Base-by-base conservation (phyloP, 306 rosid species). In the Rosa persica region DNA sequence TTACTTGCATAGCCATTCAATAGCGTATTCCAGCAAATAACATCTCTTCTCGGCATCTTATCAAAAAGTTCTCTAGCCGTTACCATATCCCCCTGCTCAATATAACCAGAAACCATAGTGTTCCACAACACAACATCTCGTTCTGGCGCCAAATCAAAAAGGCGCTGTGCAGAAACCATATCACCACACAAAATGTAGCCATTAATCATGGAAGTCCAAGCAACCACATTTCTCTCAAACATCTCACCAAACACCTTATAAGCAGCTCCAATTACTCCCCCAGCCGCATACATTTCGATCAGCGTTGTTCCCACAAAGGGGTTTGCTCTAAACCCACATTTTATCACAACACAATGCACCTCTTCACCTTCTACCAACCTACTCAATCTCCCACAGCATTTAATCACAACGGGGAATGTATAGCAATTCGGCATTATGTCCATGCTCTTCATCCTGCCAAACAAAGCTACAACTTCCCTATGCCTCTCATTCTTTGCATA, bases 71-170 rank as follows among this genome's bases (percentile, higher is more conserved):
- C 60, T 6, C 89, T 80, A 8, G 98, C 95, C 0, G 80, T 69
- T 16, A 19, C 88, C 92, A 88, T 86, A 69, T 91, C 82, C 46
- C 87, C 84, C 65, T 34, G 19, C 67, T 84, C 87, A 40, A 91
- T 86, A 62, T 89, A 93, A 55, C 98, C 97, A 0, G 87, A 80
- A 75, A 93, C 67, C 76, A 93, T 46, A 11, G 83, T 87, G 87
- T 86, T 91, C 92, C 97, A 93, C 79, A 93, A 48, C 39, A 93
- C 88, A 34, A 91, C 80, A 52, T 91, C 98, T 1, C 95, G 89
- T 74, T 82, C 87, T 0, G 97, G 92, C 0, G 95, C 88, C 74
- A 89, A 74, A 17, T 91, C 88, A 58, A 93, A 93, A 55, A 93
- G 88, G 5, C 80, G 38, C 36, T 81, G 76, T 0, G 91, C 93